phyloP scores from a whole-genome alignment of 495 filamentous ascomycete genomes.

The Lineolata rhizophorae region DNA sequence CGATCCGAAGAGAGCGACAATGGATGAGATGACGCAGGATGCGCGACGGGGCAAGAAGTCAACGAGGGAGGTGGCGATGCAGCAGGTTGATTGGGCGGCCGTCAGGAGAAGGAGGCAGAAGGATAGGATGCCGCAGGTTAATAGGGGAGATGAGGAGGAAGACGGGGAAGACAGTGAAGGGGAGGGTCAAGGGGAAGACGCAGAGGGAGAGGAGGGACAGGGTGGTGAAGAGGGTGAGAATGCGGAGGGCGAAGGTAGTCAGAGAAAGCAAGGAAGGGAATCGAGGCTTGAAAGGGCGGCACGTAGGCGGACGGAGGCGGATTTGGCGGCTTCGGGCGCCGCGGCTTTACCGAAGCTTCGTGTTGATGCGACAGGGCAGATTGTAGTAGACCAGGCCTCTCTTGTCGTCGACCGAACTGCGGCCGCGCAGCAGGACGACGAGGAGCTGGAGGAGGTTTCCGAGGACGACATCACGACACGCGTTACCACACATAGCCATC shows the following conservation, averaged over 20 bases:
- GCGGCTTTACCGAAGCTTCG: too few relatives aligned
- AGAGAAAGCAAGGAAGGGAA: too few relatives aligned
- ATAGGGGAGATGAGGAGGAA: too few relatives aligned
- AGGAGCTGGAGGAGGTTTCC: conserved; percentile 42
- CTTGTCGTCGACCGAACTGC: conserved; percentile 64
- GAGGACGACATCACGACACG: conserved; percentile 69
- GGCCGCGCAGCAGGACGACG: conserved; percentile 30
- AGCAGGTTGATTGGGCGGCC: conserved; percentile 29
- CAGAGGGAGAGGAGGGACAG: conserved; percentile 1
- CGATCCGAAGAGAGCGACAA: conserved; percentile 44
- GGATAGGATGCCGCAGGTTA: too few relatives aligned
- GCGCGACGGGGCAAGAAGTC: conserved; percentile 61
- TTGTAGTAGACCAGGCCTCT: conserved; percentile 57
- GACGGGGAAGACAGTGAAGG: not conserved
- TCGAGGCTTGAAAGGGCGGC: conserved; percentile 2
- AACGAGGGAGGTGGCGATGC: conserved; percentile 38
- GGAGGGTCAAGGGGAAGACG: conserved; percentile 1
- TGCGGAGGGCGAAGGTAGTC: conserved; percentile 2
- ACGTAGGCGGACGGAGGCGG: conserved; percentile 30
- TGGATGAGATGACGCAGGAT: conserved; percentile 66
- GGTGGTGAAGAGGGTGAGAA: conserved; percentile 3
- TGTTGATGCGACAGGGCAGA: conserved; percentile 72
- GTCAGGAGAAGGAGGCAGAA: conserved; percentile 9
- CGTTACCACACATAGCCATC: conserved; percentile 50
- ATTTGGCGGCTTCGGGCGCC: too few relatives aligned